These are phyloP conservation scores for Pythium myriotylum DNA, from an alignment of 352 stramenopile species.

Conservation along the genomic window DNA sequence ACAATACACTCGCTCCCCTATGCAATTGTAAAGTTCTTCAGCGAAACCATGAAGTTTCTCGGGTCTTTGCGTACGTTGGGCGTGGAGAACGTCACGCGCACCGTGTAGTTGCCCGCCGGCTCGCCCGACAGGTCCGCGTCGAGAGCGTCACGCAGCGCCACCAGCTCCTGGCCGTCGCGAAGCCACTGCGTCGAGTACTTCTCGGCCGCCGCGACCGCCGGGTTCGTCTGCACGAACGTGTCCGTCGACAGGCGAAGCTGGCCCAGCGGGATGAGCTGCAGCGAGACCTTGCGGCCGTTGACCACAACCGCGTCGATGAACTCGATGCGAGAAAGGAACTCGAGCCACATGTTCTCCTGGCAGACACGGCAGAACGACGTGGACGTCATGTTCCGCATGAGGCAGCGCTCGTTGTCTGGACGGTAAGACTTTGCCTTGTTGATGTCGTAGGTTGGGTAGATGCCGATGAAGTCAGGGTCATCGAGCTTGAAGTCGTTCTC, in stretches of 20 bases:
- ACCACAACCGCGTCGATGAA: conserved; percentile 39
- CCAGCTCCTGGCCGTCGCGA: conserved; percentile 20
- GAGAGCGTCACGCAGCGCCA: conserved; percentile 20
- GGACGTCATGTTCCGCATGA: conserved; percentile 49
- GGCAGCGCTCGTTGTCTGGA: conserved; percentile 38
- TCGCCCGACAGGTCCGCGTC: conserved; percentile 16
- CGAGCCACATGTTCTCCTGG: conserved; percentile 42
- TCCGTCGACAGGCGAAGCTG: conserved; percentile 31
- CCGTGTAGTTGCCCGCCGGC: conserved; percentile 23
- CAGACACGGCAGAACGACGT: conserved; percentile 39
- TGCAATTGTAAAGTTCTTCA: conserved; percentile 31
- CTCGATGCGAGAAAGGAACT: conserved; percentile 37
- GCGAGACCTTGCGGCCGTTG: conserved; percentile 15
- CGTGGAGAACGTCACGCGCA: conserved; percentile 29
- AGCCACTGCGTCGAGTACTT: conserved; percentile 38
- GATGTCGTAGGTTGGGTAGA: conserved; percentile 39
- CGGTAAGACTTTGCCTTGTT: conserved; percentile 35
- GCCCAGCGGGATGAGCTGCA: conserved; percentile 38
- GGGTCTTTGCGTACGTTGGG: conserved; percentile 34
- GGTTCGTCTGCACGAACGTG: conserved; percentile 33
- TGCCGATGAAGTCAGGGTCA: conserved; percentile 30
- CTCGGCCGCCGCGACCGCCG: conserved; percentile 23
- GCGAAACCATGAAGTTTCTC: conserved; percentile 29
- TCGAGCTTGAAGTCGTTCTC: conserved; percentile 29
- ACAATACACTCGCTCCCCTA: conserved; percentile 1